Percentiles rank a stretch among this genome's conserved stretches.
These are phyloP conservation scores for Debaryomyces udenii DNA, from an alignment of 1,139 yeast species.

Conservation along the genomic window DNA sequence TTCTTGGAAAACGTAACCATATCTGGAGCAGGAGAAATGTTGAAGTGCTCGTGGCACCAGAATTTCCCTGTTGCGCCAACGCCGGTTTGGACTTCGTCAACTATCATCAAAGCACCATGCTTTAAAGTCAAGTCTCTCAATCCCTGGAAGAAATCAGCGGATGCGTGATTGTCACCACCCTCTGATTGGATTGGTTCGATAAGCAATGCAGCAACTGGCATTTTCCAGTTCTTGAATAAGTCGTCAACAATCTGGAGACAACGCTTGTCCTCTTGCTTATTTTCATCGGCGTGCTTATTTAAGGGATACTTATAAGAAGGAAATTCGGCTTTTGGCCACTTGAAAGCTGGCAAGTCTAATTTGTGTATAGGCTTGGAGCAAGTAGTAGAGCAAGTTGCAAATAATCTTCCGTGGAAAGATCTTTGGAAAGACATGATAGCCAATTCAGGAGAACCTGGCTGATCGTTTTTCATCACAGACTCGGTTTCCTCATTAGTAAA, in stretches of 20 bases:
- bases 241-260: conserved; percentile 64
- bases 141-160: conserved; percentile 75
- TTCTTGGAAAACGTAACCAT: conserved; percentile 83
- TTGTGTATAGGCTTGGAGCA: conserved; percentile 84
- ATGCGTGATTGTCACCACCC: conserved; percentile 88
- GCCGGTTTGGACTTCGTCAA: conserved; percentile 88
- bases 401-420: conserved; percentile 83
- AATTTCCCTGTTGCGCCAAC: conserved; percentile 82
- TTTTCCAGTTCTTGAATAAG: conserved; percentile 55
- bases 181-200: conserved; percentile 85
- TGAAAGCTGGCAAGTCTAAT: conserved; percentile 80
- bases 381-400: conserved; percentile 78
- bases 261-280: conserved; percentile 66
- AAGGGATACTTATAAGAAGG: conserved; percentile 77
- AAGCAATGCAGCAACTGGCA: conserved; percentile 75
- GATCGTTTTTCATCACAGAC: conserved; percentile 65
- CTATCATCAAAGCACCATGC: conserved; percentile 68
- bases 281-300: conserved; percentile 55
- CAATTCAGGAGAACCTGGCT: conserved; percentile 77
- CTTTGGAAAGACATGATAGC: conserved; percentile 73
- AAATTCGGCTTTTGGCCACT: conserved; percentile 87
- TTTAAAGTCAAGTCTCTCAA: conserved; percentile 70
- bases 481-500: conserved; percentile 63
- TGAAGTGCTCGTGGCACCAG: conserved; percentile 89
- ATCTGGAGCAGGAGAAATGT: conserved; percentile 73